These are phyloP conservation scores for Aethionema arabicum DNA, from an alignment of 345 rosid genomes.

Conservation along the genomic window DNA sequence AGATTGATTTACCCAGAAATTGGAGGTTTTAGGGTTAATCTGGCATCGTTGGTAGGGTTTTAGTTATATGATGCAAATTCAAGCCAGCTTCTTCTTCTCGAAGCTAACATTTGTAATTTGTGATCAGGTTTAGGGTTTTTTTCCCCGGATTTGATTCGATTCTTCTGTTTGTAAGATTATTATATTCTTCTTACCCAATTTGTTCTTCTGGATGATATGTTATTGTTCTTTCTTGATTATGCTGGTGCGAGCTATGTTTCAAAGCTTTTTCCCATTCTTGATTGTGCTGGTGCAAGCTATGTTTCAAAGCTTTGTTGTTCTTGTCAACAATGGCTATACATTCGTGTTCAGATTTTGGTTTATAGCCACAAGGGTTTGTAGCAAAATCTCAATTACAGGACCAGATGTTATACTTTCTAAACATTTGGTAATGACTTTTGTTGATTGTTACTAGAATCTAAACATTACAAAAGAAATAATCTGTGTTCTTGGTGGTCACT, in stretches of 20 bases:
- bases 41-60: not conserved
- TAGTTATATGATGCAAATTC: not conserved
- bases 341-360: not conserved
- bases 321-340: not conserved
- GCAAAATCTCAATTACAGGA: slow-evolving; percentile 1
- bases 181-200: not conserved
- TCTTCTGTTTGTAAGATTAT: not conserved
- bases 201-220: not conserved
- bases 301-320: not conserved
- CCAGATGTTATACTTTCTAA: not conserved
- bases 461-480: not conserved
- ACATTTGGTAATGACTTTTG: not conserved
- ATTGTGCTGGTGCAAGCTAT: not conserved
- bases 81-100: not conserved
- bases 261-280: no score
- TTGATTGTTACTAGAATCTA: not conserved
- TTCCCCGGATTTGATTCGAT: not conserved
- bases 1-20: not conserved
- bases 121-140: not conserved
- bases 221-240: not conserved
- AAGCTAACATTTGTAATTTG: not conserved
- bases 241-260: not conserved
- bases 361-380: not conserved
- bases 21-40: not conserved
- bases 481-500: not conserved